A percentile compares a stretch with the other conserved stretches of the same genome.
phyloP scores from a whole-genome alignment of 1,284 basidiomycete genomes.

The Exsudoporus floridanus region DNA sequence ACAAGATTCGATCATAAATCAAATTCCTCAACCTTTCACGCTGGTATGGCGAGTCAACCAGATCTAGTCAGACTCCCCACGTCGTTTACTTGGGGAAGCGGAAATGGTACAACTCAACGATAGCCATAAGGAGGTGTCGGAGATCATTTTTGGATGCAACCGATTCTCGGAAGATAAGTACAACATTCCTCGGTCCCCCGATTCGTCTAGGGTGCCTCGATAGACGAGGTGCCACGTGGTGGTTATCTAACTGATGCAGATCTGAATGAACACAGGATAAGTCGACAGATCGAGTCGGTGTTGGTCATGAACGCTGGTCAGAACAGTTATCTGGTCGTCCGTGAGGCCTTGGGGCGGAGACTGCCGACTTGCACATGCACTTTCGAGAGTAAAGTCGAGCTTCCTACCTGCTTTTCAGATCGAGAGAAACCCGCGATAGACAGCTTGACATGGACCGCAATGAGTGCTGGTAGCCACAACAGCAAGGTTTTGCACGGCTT shows the following conservation, averaged over 20 bases:
- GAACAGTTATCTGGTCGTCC: neutral
- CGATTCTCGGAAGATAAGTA: neutral
- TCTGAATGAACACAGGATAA: neutral
- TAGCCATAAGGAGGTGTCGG: neutral
- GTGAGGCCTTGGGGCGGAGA: constrained; percentile 8
- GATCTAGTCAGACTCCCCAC: neutral
- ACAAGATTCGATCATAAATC: neutral
- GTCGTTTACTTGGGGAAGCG: neutral
- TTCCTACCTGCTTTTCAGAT: neutral
- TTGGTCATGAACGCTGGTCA: neutral
- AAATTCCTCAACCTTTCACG: neutral
- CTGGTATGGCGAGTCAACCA: neutral
- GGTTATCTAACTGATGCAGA: neutral
- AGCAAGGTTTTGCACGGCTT: neutral
- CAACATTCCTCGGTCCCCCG: neutral
- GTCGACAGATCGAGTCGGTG: neutral
- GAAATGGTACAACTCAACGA: neutral
- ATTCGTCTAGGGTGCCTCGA: neutral
- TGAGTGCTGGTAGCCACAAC: no score
- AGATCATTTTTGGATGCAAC: neutral
- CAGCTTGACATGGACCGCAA: constrained; percentile 1
- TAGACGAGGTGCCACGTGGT: neutral
- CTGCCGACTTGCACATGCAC: neutral
- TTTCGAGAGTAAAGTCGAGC: neutral
- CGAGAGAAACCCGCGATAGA: neutral